Evolutionary conservation across 2,329 filamentous ascomycete species (phyloP), one percentile per base, ranked within the genome.

Genomic region (Leptographium flavum): DNA sequence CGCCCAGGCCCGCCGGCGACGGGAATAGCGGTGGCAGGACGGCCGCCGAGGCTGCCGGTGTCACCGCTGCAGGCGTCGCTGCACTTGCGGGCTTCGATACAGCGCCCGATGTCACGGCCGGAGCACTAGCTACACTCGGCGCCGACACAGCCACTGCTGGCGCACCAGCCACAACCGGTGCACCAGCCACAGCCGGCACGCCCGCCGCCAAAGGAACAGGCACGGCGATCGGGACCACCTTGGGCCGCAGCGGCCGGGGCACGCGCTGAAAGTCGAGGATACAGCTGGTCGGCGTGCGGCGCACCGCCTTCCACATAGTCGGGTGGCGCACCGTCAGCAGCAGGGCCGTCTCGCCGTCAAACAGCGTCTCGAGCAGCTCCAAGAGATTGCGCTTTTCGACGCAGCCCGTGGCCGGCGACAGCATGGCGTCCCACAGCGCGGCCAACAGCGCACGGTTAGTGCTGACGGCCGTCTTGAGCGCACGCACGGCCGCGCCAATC

Each of bases 301-400:
- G 55, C 1, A 48, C 39, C 15, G 53, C 65, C 30, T 56, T 63
- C 66, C 68, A 73, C 53, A 63, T 64, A 11, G 59, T 65, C 36
- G 70, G 70, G 45, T 67, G 64, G 45, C 64, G 63, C 47, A 75
- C 56, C 15, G 62, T 68, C 32, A 75, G 50, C 27, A 66, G 53
- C 40, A 74, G 55, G 7, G 65, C 64, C 41, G 65, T 60, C 19
- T 69, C 64, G n/a, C 67, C 59, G 15, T 69, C 65, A 48, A 72
- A 72, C 48, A 76, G 59, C 39, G 70, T 57, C 30, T 63, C 61
- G 53, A 71, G 73, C 31, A 75, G 60, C 50, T 74, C 69, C 32
- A 75, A 55, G 11, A 76, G 52, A 51, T 70, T 69, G 25, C 63
- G 58, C 53, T 71, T 67, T 53, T 76, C 72, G 17, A 60, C 54